Evolutionary conservation across 2,329 filamentous ascomycete genomes (phyloP).

Genomic region (Xenoacremonium recifei): DNA sequence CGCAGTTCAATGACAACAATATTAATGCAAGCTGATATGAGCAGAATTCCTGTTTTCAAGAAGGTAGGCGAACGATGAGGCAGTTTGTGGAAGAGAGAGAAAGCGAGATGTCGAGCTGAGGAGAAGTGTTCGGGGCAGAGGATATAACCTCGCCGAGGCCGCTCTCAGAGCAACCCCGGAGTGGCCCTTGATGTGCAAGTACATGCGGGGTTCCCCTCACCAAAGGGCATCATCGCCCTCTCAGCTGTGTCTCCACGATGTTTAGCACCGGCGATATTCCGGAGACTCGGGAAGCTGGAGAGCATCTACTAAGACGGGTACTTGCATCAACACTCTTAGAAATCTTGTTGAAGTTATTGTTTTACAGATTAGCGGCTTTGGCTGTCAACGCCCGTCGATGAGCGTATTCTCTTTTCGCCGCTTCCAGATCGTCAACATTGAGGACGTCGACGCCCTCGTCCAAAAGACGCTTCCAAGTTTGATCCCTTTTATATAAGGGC

Average conservation of each 20-base stretch:
- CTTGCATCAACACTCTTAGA: no score
- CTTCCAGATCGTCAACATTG: constrained; percentile 60
- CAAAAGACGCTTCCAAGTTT: constrained; percentile 54
- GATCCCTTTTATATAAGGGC: constrained; percentile 53
- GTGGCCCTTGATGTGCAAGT: neutral
- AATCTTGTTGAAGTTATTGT: no score
- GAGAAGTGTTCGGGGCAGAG: neutral
- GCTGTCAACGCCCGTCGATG: constrained; percentile 3
- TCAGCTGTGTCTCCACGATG: constrained; percentile 18
- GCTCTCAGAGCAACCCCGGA: neutral
- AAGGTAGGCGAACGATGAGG: neutral
- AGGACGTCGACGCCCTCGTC: constrained; percentile 59
- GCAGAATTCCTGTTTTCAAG: neutral
- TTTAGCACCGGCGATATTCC: constrained; percentile 24
- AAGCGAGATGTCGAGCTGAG: neutral
- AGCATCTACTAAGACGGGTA: no score
- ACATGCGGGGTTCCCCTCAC: constrained; percentile 23
- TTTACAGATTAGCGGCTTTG: no score
- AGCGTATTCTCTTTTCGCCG: constrained; percentile 18
- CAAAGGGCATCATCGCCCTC: constrained; percentile 5
- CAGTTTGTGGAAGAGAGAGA: neutral
- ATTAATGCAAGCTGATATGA: constrained; percentile 1
- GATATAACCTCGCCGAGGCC: neutral
- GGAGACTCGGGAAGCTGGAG: constrained; percentile 29
- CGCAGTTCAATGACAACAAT: constrained; percentile 1